These are phyloP conservation scores for Penicillium ucsense DNA, from an alignment of 495 filamentous ascomycete species.

Conservation along the genomic window DNA sequence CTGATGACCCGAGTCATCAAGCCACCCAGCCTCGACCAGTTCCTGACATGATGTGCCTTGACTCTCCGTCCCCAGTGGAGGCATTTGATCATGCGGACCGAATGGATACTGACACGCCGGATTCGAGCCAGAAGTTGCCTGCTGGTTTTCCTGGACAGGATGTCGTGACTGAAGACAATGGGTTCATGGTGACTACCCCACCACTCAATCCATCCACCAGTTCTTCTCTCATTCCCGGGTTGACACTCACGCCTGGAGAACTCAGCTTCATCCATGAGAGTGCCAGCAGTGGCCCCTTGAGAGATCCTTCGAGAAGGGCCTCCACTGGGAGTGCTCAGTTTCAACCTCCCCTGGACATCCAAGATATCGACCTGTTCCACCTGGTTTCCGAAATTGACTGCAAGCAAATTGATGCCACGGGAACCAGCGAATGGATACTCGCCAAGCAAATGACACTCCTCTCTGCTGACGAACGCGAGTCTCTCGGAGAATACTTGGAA, in stretches of 20 bases:
- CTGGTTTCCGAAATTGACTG: background rate
- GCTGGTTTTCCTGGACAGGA: background rate
- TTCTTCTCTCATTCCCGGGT: no score
- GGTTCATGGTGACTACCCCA: background rate
- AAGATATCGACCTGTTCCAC: slow-evolving; percentile 1
- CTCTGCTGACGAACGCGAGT: background rate
- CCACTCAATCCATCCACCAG: background rate
- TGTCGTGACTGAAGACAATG: background rate
- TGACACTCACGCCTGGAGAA: no score
- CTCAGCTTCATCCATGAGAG: no score
- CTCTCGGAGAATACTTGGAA: background rate
- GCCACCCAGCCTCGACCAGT: background rate
- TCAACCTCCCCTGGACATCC: background rate
- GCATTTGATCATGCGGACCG: slow-evolving; percentile 7
- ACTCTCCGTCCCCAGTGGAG: background rate
- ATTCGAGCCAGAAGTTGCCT: slow-evolving; percentile 16
- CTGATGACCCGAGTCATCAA: background rate
- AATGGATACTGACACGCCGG: slow-evolving; percentile 16
- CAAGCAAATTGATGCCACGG: background rate
- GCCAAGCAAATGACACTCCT: slow-evolving; percentile 6
- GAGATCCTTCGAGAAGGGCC: no score
- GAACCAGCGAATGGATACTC: slow-evolving; percentile 1
- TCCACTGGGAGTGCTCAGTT: no score
- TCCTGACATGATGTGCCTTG: background rate
- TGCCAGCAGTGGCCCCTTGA: no score